These are phyloP conservation scores for Claviceps sp. DNA, from an alignment of 2,329 filamentous ascomycete species.

Conservation along the genomic window DNA sequence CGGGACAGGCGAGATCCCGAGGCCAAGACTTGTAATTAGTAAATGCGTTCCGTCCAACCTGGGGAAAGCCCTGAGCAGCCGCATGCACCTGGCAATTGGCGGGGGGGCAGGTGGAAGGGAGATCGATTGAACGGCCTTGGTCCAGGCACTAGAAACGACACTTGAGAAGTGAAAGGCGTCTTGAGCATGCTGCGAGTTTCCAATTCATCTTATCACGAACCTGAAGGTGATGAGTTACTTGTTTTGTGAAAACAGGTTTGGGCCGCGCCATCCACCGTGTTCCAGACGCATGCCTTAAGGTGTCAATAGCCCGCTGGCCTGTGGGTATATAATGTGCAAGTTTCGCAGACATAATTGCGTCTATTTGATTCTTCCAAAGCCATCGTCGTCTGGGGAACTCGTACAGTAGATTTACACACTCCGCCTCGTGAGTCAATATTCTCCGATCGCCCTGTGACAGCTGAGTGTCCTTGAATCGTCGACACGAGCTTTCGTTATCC, in stretches of 20 bases:
- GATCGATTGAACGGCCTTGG: background rate
- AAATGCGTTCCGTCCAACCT: background rate
- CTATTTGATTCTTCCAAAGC: background rate
- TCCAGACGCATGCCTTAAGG: background rate
- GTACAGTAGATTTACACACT: slow-evolving; percentile 1
- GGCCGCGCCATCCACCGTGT: background rate
- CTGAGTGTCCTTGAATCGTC: background rate
- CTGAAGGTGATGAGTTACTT: background rate
- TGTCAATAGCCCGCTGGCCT: background rate
- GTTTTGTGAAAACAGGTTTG: background rate
- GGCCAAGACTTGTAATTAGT: background rate
- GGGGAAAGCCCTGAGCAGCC: slow-evolving; percentile 4
- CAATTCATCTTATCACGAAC: background rate
- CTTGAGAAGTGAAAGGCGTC: background rate
- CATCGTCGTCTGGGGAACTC: background rate
- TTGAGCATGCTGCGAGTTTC: background rate
- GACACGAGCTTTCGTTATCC: background rate
- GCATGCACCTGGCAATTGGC: slow-evolving; percentile 4
- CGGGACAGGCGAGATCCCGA: slow-evolving; percentile 3
- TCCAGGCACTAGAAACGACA: background rate
- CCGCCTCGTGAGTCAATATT: background rate
- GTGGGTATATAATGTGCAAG: background rate
- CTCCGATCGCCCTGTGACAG: background rate
- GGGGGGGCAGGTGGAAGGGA: slow-evolving; percentile 2
- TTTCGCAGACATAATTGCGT: background rate